Evolutionary conservation across 148 eudicot species (phyloP).

Genomic region (Arctostaphylos glauca): DNA sequence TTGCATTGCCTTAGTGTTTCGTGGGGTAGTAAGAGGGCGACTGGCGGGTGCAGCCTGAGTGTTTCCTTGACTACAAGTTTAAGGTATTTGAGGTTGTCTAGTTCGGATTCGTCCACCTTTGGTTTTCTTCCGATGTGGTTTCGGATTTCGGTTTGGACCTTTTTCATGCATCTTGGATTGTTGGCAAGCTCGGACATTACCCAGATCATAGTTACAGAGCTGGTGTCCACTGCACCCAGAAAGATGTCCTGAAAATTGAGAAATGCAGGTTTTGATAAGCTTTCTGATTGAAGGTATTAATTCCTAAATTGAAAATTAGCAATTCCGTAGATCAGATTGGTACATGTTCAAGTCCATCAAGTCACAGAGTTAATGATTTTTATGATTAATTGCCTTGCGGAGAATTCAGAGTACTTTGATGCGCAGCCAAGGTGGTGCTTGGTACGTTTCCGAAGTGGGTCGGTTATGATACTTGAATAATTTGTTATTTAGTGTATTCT

Average conservation of each 20-base stretch:
- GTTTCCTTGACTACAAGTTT: constrained; percentile 11
- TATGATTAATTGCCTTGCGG: too few relatives aligned
- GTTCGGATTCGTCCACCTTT: background rate
- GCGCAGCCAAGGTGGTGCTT: too few relatives aligned
- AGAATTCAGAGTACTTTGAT: too few relatives aligned
- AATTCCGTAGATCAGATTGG: too few relatives aligned
- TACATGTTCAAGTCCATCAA: too few relatives aligned
- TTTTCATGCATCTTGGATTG: constrained; percentile 10
- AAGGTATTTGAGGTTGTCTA: background rate
- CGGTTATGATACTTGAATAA: too few relatives aligned
- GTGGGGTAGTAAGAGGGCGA: background rate
- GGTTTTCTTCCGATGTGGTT: background rate
- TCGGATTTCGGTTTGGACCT: constrained; percentile 11
- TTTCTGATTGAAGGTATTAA: too few relatives aligned
- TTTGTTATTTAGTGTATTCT: too few relatives aligned
- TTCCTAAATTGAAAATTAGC: too few relatives aligned
- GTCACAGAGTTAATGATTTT: too few relatives aligned
- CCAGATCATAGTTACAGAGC: constrained; percentile 2
- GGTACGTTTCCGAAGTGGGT: too few relatives aligned
- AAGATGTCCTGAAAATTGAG: background rate
- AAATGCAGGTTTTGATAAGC: too few relatives aligned
- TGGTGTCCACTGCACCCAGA: constrained; percentile 11
- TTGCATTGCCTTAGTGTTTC: background rate
- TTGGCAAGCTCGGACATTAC: constrained; percentile 12
- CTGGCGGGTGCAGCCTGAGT: constrained; percentile 15